Evolutionary conservation across 176 grass and related monocot genomes (phyloP), one percentile per base, ranked within the genome.

Genomic region (Bothriochloa decipiens): DNA sequence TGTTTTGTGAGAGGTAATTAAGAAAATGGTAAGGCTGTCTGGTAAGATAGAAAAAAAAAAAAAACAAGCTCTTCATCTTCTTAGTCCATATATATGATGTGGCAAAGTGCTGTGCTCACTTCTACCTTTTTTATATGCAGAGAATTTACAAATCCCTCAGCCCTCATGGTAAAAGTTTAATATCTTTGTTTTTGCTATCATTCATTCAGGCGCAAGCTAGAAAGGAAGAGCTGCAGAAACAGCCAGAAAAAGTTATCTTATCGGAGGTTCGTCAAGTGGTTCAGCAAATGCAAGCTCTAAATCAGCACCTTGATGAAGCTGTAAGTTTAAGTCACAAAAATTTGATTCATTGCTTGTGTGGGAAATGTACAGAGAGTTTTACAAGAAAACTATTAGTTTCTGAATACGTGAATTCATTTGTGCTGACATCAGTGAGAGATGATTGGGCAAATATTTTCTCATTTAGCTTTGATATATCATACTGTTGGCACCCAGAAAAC

Each of bases 211-310:
- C 86, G 58, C 87, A 98, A 85, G 83, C 89, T 84, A 94, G 33
- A 84, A 95, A 90, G 84, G 60, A 75, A 68, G 83, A 87, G 18
- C 12, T 92, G 50, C 37, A 32, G 41, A 98, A 74, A 82, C 46
- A 87, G 1, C 96, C 96, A 71, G 91, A 98, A 74, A 74, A 96
- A 79, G 68, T 87, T 74, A 96, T 94, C 62, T 84, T 98, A 42
- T 94, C 91, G 76, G 93, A 98, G 75, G 89, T 98, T 90, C 87
- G 88, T 70, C 87, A 87, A 80, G 93, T 96, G 75, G 96, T 98
- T 66, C 89, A 92, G 80, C 87, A 98, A 80, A 98, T 98, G 93
- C 85, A 96, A 92, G 62, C 83, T 85, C 78, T 98, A 64, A 94
- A 98, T 74, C 93, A 74, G 81, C 89, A 93, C 10, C 89, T 98